Evolutionary conservation across 2,329 filamentous ascomycete species (phyloP).

Genomic region (Curvularia verruculosa): DNA sequence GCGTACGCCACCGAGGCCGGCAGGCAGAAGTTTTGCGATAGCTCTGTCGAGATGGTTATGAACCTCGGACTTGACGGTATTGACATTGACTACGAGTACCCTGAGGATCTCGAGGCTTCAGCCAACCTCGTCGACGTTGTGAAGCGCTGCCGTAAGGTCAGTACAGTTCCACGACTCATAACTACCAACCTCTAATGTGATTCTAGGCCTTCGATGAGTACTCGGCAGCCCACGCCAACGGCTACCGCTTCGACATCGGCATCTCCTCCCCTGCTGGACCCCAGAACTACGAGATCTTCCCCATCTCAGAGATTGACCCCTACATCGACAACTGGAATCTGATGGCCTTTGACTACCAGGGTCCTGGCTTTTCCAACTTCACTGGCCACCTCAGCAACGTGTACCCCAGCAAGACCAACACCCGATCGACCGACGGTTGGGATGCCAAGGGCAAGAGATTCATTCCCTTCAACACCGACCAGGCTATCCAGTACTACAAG

Average conservation of each 20-base stretch:
- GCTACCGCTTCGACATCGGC: slow-evolving; percentile 52
- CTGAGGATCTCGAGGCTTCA: slow-evolving; percentile 46
- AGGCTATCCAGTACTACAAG: slow-evolving; percentile 37
- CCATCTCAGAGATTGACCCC: slow-evolving; percentile 50
- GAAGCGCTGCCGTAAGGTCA: slow-evolving; percentile 40
- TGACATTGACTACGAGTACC: slow-evolving; percentile 57
- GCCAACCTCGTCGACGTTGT: slow-evolving; percentile 48
- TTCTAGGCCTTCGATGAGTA: slow-evolving; percentile 48
- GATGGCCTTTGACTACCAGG: slow-evolving; percentile 71
- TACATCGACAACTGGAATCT: slow-evolving; percentile 60
- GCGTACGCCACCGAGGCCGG: slow-evolving; percentile 68
- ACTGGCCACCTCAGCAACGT: slow-evolving; percentile 58
- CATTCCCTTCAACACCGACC: slow-evolving; percentile 32
- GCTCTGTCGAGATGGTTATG: slow-evolving; percentile 75
- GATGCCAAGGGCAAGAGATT: slow-evolving; percentile 5
- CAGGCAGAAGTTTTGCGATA: slow-evolving; percentile 69
- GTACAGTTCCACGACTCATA: slow-evolving; percentile 18
- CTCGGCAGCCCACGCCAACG: slow-evolving; percentile 43
- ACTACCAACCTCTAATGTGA: neutral
- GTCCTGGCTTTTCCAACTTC: slow-evolving; percentile 72
- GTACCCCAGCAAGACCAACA: slow-evolving; percentile 26
- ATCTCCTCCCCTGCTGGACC: slow-evolving; percentile 54
- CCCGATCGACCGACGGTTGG: slow-evolving; percentile 31
- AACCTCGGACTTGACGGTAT: slow-evolving; percentile 72
- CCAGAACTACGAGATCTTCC: slow-evolving; percentile 47